phyloP scores from a whole-genome alignment of 2,329 filamentous ascomycete species.

The Gyromitra esculenta region DNA sequence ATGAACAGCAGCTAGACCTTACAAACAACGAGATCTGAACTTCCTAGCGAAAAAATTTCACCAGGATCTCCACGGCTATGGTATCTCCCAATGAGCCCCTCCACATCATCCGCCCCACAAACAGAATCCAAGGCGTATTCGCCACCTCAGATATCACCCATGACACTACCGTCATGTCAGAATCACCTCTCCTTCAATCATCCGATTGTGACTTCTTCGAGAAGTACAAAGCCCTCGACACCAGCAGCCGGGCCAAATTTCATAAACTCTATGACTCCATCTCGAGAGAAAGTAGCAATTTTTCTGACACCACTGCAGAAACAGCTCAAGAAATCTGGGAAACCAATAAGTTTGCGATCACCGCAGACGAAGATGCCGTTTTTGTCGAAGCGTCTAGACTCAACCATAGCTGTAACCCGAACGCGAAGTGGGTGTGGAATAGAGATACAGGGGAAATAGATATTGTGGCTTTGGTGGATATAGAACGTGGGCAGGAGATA shows the following conservation, averaged over 20 bases:
- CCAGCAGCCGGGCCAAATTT: not conserved
- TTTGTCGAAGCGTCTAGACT: not conserved
- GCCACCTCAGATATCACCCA: not conserved
- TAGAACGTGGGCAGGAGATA: not conserved
- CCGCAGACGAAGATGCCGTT: not conserved
- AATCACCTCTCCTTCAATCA: not conserved
- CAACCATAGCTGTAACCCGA: conserved; percentile 2
- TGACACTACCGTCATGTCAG: not conserved
- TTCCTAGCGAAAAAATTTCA: not conserved
- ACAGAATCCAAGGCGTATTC: not conserved
- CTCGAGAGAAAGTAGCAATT: not conserved
- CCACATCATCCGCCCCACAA: not conserved
- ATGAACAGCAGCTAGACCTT: not conserved
- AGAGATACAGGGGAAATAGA: not conserved
- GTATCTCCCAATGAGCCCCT: not conserved
- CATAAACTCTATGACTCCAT: not conserved
- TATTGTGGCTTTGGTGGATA: not conserved
- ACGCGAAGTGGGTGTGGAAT: not conserved
- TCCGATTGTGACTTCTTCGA: not conserved
- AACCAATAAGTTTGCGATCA: not conserved
- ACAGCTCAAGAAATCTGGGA: not conserved
- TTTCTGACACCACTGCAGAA: not conserved
- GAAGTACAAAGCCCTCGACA: not conserved
- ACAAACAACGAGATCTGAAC: not conserved
- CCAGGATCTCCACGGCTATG: not conserved